These are phyloP conservation scores for Penicillium maclennaniae DNA, from an alignment of 495 filamentous ascomycete species.

Conservation along the genomic window DNA sequence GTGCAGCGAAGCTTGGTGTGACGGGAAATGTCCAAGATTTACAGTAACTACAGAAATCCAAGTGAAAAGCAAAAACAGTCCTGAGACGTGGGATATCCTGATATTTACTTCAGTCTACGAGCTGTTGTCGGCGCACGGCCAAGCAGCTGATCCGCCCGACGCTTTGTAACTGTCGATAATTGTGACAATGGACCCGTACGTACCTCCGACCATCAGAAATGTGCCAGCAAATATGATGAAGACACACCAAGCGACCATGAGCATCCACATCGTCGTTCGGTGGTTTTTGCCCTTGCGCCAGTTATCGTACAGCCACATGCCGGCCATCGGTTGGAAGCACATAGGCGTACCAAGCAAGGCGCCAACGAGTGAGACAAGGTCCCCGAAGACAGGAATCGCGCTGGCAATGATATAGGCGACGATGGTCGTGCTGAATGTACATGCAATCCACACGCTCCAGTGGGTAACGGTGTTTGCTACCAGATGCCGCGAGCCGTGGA, in stretches of 20 bases:
- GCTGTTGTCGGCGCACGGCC: constrained; percentile 35
- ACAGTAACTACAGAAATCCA: neutral
- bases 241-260: constrained; percentile 27
- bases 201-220: constrained; percentile 52
- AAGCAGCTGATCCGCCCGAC: constrained; percentile 25
- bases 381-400: constrained; percentile 66
- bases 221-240: constrained; percentile 37
- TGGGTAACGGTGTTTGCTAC: constrained; percentile 54
- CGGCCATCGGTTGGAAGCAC: constrained; percentile 44
- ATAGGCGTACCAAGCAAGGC: constrained; percentile 51
- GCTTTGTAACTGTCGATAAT: constrained; percentile 47
- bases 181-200: constrained; percentile 53
- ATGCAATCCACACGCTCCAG: constrained; percentile 56
- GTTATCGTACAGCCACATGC: constrained; percentile 47
- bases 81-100: neutral
- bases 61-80: neutral
- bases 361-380: constrained; percentile 57
- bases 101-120: constrained; percentile 15
- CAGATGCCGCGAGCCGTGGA: constrained; percentile 50
- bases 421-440: constrained; percentile 53
- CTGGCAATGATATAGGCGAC: constrained; percentile 67
- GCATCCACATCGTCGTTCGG: constrained; percentile 20
- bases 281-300: constrained; percentile 41
- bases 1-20: neutral
- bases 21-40: neutral